Percentiles rank a stretch among this genome's conserved stretches.
Conservation (phyloP, 768 basidiomycete species). For the Serendipita sp. region DNA sequence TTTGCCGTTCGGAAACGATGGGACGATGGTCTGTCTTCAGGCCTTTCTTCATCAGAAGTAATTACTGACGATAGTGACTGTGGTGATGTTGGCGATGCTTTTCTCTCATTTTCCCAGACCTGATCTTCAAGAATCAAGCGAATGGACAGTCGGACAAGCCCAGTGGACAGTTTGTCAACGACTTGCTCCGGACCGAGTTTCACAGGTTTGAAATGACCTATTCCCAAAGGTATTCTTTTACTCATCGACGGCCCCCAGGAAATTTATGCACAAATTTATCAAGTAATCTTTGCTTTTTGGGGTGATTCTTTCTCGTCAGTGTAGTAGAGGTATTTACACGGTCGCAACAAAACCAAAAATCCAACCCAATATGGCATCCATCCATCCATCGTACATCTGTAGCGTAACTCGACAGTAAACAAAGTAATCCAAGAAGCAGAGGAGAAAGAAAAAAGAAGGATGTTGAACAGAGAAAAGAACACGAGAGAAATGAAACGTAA, state of each 20-base stretch:
- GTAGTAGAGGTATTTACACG: not conserved
- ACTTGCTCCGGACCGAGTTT: slow-evolving; percentile 83
- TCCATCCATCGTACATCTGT: not conserved
- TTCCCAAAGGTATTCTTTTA: too few relatives aligned
- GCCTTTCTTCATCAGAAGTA: not conserved
- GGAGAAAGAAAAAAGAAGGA: too few relatives aligned
- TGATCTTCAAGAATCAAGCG: slow-evolving; percentile 98
- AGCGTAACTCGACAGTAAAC: not conserved
- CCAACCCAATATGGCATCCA: too few relatives aligned
- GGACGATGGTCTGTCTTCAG: slow-evolving; percentile 82
- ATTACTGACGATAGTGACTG: slow-evolving; percentile 9
- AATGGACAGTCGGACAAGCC: slow-evolving; percentile 44
- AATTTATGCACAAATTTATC: slow-evolving; percentile 87
- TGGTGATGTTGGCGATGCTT: not conserved
- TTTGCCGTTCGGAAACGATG: slow-evolving; percentile 88
- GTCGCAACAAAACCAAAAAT: too few relatives aligned
- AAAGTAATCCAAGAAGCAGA: not conserved
- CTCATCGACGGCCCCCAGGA: slow-evolving; percentile 28
- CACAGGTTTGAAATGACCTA: slow-evolving; percentile 73
- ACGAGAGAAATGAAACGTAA: too few relatives aligned
- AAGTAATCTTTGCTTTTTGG: slow-evolving; percentile 26
- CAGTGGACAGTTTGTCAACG: slow-evolving; percentile 82
- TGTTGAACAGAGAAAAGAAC: too few relatives aligned
- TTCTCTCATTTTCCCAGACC: slow-evolving; percentile 34
- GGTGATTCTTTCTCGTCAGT: too few relatives aligned